phyloP scores from a whole-genome alignment of 306 rosid genomes.

The Cicer chorassanicum region DNA sequence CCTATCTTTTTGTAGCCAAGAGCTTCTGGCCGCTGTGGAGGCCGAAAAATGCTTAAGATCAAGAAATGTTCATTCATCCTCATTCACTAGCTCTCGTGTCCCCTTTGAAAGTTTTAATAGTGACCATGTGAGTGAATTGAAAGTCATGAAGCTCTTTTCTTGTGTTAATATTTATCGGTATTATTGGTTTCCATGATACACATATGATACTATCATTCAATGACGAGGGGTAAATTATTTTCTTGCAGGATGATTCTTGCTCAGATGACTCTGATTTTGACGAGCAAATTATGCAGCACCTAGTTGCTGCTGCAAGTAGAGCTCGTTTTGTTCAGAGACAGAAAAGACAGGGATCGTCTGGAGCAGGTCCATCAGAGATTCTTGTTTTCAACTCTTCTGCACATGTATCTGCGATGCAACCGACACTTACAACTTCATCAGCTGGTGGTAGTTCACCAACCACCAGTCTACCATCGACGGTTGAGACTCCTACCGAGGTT shows the following conservation, averaged over 20 bases:
- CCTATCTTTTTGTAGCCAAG: conserved; percentile 68
- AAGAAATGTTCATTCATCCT: conserved; percentile 51
- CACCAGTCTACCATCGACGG: conserved; percentile 47
- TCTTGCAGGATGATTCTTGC: conserved; percentile 67
- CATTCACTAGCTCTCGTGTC: conserved; percentile 44
- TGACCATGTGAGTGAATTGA: conserved; percentile 58
- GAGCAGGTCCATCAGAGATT: conserved; percentile 62
- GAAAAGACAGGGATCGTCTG: conserved; percentile 66
- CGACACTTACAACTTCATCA: conserved; percentile 48
- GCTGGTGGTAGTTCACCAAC: conserved; percentile 51
- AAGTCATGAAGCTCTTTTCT: conserved; percentile 20
- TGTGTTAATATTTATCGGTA: conserved; percentile 7
- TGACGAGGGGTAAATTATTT: conserved; percentile 30
- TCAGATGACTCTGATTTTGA: conserved; percentile 76
- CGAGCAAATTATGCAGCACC: conserved; percentile 78
- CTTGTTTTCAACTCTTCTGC: conserved; percentile 50
- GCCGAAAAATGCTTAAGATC: conserved; percentile 61
- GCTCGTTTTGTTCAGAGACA: conserved; percentile 59
- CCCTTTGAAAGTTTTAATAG: conserved; percentile 49
- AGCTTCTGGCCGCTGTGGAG: conserved; percentile 73
- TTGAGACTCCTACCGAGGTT: conserved; percentile 34
- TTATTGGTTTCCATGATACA: conserved; percentile 33
- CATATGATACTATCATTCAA: conserved; percentile 13
- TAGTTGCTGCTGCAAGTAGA: conserved; percentile 69
- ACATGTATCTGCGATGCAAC: conserved; percentile 46